A percentile compares a stretch with the other conserved stretches of the same genome.
phyloP scores from a whole-genome alignment of 176 grass and related monocot genomes.

The Zizania latifolia region DNA sequence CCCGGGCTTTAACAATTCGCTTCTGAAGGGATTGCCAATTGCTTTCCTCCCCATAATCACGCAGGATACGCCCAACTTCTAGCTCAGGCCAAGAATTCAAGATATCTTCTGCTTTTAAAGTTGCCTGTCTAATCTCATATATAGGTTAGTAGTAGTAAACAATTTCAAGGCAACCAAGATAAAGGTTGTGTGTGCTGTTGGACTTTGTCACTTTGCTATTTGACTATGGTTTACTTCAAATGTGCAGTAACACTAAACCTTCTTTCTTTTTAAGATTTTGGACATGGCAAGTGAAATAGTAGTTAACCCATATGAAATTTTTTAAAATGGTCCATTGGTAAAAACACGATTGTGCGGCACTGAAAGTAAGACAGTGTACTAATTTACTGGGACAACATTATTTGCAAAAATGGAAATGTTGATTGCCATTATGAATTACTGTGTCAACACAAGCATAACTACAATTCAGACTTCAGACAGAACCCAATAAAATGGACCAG shows the following conservation, averaged over 20 bases:
- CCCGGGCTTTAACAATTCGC: constrained; percentile 57
- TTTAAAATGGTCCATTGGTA: background rate
- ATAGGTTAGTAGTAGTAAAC: constrained; percentile 19
- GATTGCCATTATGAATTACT: background rate
- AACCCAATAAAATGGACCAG: background rate
- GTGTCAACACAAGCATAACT: background rate
- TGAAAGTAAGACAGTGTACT: background rate
- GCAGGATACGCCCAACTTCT: constrained; percentile 75
- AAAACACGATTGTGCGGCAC: background rate
- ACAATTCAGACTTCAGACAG: background rate
- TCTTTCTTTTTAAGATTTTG: background rate
- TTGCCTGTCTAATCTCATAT: constrained; percentile 46
- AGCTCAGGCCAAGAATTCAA: constrained; percentile 84
- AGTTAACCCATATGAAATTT: background rate
- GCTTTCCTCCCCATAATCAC: constrained; percentile 91
- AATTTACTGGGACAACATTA: background rate
- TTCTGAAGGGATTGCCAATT: constrained; percentile 82
- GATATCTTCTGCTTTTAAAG: constrained; percentile 84
- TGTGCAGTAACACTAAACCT: background rate
- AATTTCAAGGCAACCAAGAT: background rate
- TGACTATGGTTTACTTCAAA: background rate
- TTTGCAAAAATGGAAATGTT: background rate
- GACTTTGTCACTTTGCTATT: background rate
- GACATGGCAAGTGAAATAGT: background rate
- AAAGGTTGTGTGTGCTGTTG: background rate